These are phyloP conservation scores for Solanum paucissectum DNA, from an alignment of 257 asterid genomes.

Conservation along the genomic window DNA sequence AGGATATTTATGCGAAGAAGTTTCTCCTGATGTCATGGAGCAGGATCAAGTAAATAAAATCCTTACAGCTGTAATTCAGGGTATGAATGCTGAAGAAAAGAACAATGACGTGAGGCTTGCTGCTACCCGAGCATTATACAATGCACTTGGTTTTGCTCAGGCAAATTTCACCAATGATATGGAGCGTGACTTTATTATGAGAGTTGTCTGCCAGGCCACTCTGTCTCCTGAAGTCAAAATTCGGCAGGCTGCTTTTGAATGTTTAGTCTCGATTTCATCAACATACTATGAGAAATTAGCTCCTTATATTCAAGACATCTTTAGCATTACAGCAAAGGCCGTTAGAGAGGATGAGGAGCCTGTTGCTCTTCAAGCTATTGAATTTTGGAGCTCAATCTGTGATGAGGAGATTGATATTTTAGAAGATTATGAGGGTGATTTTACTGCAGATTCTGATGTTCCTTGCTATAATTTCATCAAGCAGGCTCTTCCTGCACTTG, in stretches of 20 bases:
- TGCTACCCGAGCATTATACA: not conserved
- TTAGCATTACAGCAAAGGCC: not conserved
- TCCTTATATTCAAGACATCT: not conserved
- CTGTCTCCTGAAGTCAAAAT: not conserved
- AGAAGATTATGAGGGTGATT: not conserved
- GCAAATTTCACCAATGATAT: not conserved
- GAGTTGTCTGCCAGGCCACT: not conserved
- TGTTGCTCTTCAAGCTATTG: not conserved
- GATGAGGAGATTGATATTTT: not conserved
- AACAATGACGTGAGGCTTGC: not conserved
- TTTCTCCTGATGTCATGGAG: not conserved
- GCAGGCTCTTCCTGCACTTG: not conserved
- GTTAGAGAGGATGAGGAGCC: not conserved
- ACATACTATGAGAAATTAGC: not conserved
- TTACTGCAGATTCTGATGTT: not conserved
- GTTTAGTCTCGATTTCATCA: not conserved
- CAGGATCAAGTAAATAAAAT: not conserved
- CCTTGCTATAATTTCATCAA: not conserved
- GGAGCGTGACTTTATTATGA: not conserved
- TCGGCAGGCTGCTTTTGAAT: not conserved
- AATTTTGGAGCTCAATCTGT: not conserved
- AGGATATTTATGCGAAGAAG: not conserved
- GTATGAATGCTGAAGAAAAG: not conserved
- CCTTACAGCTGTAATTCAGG: not conserved
- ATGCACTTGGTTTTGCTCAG: not conserved